Evolutionary conservation across 306 rosid species (phyloP), one percentile per base, ranked within the genome.

Genomic region (Oemleria cerasiformis): DNA sequence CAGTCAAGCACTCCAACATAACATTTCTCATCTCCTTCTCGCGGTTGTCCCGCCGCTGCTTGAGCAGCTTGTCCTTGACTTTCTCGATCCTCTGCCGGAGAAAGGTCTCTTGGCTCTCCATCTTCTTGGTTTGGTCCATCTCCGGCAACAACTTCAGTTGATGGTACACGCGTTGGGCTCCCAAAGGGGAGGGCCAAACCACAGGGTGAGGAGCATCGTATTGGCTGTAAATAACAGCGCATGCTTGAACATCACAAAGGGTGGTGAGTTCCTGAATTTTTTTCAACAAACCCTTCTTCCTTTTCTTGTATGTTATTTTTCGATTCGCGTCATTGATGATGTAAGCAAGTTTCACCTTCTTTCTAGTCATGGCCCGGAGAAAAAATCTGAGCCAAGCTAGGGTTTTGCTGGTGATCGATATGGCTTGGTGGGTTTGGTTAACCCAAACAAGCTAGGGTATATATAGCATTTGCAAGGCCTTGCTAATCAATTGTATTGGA

Each of bases 31-130:
- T 43, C 66, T 77, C 77, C 54, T 64, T 70, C 45, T 81, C 82
- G 0, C 77, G 70, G 8, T 73, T 81, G 3, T 77, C 79, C n/a
- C 65, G 73, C 11, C 58, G 51, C 5, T 49, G 72, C 59, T 81
- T 81, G 67, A 68, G 77, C 25, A 77, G 34, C 21, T 73, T 65
- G 21, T 77, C 77, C 4, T 65, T 63, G 11, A 67, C 63, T 17
- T 77, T 81, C n/a, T 42, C 72, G 0, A 81, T 65, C 55, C 79
- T 65, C 7, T 77, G 74, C 19, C 76, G 36, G 3, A 77, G 55
- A 71, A 73, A 81, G 9, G 56, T 77, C 49, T 77, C 80, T 1
- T 81, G 82, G 12, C 74, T 77, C 15, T 73, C 70, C 85, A 73
- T 73, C 67, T 73, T 81, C 54, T 77, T 77, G 43, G 42, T 77